A percentile compares a stretch with the other conserved stretches of the same genome.
Conservation (phyloP, 2,329 filamentous ascomycete genomes). For the Ascosphaera pollenicola region DNA sequence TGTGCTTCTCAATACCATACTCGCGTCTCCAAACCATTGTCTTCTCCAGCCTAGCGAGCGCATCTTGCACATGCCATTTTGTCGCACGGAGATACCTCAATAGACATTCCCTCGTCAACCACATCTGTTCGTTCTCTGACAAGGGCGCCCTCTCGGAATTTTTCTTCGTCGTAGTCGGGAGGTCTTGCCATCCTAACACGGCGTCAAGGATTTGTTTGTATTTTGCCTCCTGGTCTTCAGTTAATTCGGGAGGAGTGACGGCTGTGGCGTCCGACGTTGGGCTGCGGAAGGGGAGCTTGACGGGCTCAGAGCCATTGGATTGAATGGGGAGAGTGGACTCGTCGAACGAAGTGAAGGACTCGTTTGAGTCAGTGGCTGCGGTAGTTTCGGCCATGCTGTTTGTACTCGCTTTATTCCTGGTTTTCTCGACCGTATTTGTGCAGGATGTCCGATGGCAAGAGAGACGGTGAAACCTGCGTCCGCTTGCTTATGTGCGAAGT, state of each 20-base stretch:
- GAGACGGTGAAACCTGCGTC: too few species aligned
- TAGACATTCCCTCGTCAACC: slow-evolving; percentile 79
- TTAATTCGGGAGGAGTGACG: slow-evolving; percentile 36
- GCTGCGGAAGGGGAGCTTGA: not conserved
- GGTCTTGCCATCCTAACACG: slow-evolving; percentile 47
- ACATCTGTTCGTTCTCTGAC: slow-evolving; percentile 62
- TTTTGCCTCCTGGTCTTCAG: slow-evolving; percentile 56
- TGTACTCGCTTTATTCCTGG: not conserved
- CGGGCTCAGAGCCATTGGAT: not conserved
- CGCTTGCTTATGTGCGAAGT: too few species aligned
- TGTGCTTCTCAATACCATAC: slow-evolving; percentile 55
- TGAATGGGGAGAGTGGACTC: not conserved
- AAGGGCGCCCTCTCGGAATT: slow-evolving; percentile 38
- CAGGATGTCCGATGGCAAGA: too few species aligned
- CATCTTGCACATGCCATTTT: slow-evolving; percentile 62
- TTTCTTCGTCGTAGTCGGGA: slow-evolving; percentile 42
- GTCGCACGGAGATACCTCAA: slow-evolving; percentile 82
- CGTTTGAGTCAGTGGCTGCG: not conserved
- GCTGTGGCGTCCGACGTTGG: slow-evolving; percentile 10
- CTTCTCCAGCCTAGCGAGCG: slow-evolving; percentile 54
- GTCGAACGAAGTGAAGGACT: not conserved
- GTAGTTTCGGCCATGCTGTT: not conserved
- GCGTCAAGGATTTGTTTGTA: slow-evolving; percentile 55
- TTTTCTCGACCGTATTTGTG: too few species aligned
- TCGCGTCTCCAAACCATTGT: slow-evolving; percentile 80